These are phyloP conservation scores for Pilobolus umbonatus DNA, from an alignment of 192 early-diverging fungal genomes.

Conservation along the genomic window DNA sequence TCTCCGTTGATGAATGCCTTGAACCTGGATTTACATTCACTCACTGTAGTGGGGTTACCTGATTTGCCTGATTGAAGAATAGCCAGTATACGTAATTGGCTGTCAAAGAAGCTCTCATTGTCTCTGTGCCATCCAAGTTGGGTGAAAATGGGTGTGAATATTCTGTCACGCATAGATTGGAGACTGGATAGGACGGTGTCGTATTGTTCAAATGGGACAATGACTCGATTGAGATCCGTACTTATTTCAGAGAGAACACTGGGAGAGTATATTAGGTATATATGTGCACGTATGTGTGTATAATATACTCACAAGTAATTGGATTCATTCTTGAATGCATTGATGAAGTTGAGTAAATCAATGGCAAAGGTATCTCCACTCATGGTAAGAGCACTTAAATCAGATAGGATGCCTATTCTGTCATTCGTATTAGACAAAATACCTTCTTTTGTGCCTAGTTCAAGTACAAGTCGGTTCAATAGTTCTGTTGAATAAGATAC, in stretches of 20 bases:
- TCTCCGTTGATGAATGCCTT: slow-evolving; percentile 51
- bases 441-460: slow-evolving; percentile 35
- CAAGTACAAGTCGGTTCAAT: slow-evolving; percentile 43
- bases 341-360: slow-evolving; percentile 65
- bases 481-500: slow-evolving; percentile 62
- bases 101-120: slow-evolving; percentile 51
- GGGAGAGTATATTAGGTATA: not conserved
- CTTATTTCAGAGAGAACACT: slow-evolving; percentile 64
- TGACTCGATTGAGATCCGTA: slow-evolving; percentile 44
- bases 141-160: slow-evolving; percentile 68
- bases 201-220: slow-evolving; percentile 59
- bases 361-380: slow-evolving; percentile 74
- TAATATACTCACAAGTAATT: slow-evolving; percentile 58
- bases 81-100: slow-evolving; percentile 57
- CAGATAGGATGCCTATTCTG: slow-evolving; percentile 76
- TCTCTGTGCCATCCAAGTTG: slow-evolving; percentile 71
- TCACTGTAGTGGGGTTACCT: slow-evolving; percentile 48
- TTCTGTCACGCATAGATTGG: slow-evolving; percentile 52
- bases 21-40: slow-evolving; percentile 53
- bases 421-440: slow-evolving; percentile 60
- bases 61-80: slow-evolving; percentile 57
- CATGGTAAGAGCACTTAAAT: slow-evolving; percentile 66
- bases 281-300: not conserved
- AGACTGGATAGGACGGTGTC: slow-evolving; percentile 55
- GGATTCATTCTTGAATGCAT: slow-evolving; percentile 64